These are phyloP conservation scores for Pseudophaeomoniella oleicola DNA, from an alignment of 2,329 filamentous ascomycete genomes.

Conservation along the genomic window DNA sequence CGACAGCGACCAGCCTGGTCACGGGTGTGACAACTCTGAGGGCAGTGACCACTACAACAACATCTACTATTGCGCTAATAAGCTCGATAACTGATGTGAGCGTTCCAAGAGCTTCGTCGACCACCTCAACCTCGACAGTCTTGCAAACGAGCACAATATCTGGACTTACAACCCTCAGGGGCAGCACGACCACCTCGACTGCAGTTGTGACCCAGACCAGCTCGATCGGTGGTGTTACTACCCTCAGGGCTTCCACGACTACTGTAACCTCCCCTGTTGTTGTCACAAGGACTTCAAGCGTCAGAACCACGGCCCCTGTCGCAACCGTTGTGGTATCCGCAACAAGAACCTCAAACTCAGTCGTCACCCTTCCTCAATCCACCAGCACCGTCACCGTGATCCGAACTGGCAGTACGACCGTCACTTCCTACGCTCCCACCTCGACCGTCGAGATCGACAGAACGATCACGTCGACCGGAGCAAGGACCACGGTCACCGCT, in stretches of 20 bases:
- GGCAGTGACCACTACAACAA: neutral
- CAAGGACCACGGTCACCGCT: constrained; percentile 10
- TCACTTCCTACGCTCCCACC: constrained; percentile 11
- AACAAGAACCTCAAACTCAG: constrained; percentile 6
- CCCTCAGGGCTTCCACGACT: neutral
- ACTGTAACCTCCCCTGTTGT: constrained; percentile 8
- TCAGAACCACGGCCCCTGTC: constrained; percentile 13
- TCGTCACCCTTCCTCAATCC: constrained; percentile 5
- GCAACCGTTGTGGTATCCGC: constrained; percentile 8
- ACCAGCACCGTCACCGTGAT: constrained; percentile 8
- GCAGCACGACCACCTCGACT: neutral
- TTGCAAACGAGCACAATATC: neutral
- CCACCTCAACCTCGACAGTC: neutral
- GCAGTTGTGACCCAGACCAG: neutral
- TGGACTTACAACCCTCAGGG: neutral
- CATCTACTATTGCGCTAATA: neutral
- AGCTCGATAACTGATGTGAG: neutral
- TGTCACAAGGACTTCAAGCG: constrained; percentile 12
- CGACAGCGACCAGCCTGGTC: neutral
- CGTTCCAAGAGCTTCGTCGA: neutral
- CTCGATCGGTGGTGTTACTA: neutral
- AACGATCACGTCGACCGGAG: constrained; percentile 10
- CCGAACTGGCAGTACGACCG: constrained; percentile 8
- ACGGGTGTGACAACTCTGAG: neutral
- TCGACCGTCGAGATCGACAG: constrained; percentile 11